A percentile compares a stretch with the other conserved stretches of the same genome.
phyloP scores from a whole-genome alignment of 805 yeast species.

The Pichia sporocuriosa region DNA sequence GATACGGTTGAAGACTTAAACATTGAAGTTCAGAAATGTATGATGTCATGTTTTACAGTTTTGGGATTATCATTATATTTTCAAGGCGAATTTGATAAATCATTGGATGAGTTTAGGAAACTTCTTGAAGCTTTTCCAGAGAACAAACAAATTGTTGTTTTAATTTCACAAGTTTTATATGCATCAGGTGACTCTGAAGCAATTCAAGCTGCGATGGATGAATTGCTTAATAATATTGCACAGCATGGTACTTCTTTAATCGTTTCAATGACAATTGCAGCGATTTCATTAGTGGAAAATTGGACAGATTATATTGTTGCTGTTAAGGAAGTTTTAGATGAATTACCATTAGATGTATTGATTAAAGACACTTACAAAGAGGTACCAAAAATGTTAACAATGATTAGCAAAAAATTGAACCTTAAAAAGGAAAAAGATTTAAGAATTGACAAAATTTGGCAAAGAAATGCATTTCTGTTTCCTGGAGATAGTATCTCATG shows the following conservation, averaged over 20 bases:
- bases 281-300: slow-evolving; percentile 63
- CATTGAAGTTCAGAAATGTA: slow-evolving; percentile 27
- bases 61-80: slow-evolving; percentile 71
- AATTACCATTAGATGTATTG: slow-evolving; percentile 38
- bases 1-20: slow-evolving; percentile 33
- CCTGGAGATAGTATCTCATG: slow-evolving; percentile 68
- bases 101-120: slow-evolving; percentile 59
- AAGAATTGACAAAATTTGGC: slow-evolving; percentile 40
- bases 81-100: slow-evolving; percentile 50
- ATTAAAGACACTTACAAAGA: slow-evolving; percentile 44
- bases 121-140: slow-evolving; percentile 53
- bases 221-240: slow-evolving; percentile 60
- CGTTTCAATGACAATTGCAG: slow-evolving; percentile 71
- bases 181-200: slow-evolving; percentile 72
- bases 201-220: slow-evolving; percentile 78
- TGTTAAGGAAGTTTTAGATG: slow-evolving; percentile 59
- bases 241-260: slow-evolving; percentile 58
- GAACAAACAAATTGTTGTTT: slow-evolving; percentile 58
- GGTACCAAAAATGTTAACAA: slow-evolving; percentile 53
- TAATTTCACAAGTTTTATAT: slow-evolving; percentile 74
- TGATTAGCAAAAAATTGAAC: slow-evolving; percentile 39
- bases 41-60: slow-evolving; percentile 57
- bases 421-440: background rate
- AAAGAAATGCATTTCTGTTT: slow-evolving; percentile 63
- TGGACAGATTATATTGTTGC: slow-evolving; percentile 49